Base-by-base conservation (phyloP, 371 early-diverging fungal genomes). In the Mucor lusitanicus region DNA sequence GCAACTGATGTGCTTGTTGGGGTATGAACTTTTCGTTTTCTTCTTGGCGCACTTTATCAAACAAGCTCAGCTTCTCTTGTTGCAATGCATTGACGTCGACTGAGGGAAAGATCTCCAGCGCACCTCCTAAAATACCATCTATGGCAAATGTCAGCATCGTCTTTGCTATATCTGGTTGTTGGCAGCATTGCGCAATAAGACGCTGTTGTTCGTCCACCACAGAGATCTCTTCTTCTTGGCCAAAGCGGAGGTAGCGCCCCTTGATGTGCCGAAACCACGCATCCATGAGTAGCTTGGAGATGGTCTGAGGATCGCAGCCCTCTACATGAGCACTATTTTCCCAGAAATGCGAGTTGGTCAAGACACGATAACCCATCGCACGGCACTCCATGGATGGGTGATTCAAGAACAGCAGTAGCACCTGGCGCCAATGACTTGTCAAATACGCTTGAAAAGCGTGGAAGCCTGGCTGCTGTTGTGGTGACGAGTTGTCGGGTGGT, bases 191-290 rank as follows among this genome's bases (percentile, higher is more conserved):
- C 21, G 64, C 33, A 57, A 75, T 71, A 33, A 78, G 37, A 27
- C 59, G 50, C 44, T 73, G 70, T 28, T 73, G 73, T 67, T 73
- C 71, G 7, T 79, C 67, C 13, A 70, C 46, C 1, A 70, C 69
- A 4, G 27, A 37, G 2, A 35, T 57, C 57, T 77, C 73, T 19
- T 67, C 68, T 9, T 69, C 58, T 32, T 65, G 63, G 21, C 54
- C 66, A 56, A 56, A 68, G 35, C 48, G 68, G 3, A 72, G 32
- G 21, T 77, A 83, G 6, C 77, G 70, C 13, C 62, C 72, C 35
- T 78, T 76, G 58, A 83, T 68, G 40, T 78, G 73, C 58, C 80
- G 59, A 57, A 83, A 83, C 83, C 83, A 83, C 21, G 77, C 75
- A 44, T 80, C 77, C n/a, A 75, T 61, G 9, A 80, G 19, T 1